These are phyloP conservation scores for Pleurotus citrinopileatus DNA, from an alignment of 768 basidiomycete species.

Conservation along the genomic window DNA sequence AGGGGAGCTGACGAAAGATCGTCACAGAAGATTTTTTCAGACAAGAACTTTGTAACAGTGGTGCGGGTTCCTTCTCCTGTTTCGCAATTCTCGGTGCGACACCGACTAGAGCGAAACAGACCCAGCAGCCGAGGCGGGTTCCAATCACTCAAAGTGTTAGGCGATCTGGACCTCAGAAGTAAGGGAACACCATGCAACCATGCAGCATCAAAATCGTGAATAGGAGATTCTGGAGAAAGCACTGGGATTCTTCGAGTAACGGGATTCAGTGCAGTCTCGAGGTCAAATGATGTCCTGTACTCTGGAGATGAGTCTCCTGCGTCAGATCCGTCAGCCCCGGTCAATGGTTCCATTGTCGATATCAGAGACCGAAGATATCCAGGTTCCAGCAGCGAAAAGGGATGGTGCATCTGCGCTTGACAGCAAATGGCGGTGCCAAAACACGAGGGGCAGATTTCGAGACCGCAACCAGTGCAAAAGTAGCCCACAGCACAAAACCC, in stretches of 20 bases:
- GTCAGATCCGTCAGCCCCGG: not conserved
- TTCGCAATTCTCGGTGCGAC: not conserved
- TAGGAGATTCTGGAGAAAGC: not conserved
- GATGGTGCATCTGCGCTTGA: too few relatives aligned
- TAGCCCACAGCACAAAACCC: constrained; percentile 1
- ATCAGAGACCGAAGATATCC: not conserved
- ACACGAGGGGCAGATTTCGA: not conserved
- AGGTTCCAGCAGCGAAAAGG: not conserved
- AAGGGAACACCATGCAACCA: not conserved
- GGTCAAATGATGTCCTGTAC: not conserved
- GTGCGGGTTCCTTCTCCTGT: not conserved
- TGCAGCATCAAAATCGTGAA: not conserved
- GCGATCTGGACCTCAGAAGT: not conserved
- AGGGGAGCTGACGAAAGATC: not conserved
- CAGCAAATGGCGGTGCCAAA: not conserved
- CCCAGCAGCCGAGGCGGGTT: not conserved
- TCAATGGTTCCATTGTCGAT: not conserved
- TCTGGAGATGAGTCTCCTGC: too few relatives aligned
- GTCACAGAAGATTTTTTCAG: not conserved
- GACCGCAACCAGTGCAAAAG: not conserved
- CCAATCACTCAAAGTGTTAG: not conserved
- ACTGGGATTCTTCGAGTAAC: not conserved
- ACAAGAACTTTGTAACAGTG: not conserved
- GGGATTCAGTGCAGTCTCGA: not conserved
- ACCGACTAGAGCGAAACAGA: not conserved